A percentile compares a stretch with the other conserved stretches of the same genome.
phyloP scores from a whole-genome alignment of 139 green algal species.

The Astrephomene gubernaculifera region DNA sequence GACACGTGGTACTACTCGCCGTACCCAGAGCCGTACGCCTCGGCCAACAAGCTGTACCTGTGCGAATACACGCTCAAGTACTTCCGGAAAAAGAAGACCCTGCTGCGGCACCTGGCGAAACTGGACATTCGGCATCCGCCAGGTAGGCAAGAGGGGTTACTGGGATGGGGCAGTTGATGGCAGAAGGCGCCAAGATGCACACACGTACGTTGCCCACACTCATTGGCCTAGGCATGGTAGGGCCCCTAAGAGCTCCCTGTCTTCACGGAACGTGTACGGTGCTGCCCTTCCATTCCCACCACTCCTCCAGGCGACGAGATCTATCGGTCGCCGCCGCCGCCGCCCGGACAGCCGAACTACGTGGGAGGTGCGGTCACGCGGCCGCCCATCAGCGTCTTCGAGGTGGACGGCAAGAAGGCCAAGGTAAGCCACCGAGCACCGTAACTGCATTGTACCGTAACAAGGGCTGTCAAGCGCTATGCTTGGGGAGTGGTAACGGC shows the following conservation, averaged over 20 bases:
- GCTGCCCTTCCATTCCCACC: too few species aligned
- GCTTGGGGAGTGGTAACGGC: too few species aligned
- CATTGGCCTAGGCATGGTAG: too few species aligned
- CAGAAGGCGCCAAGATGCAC: too few species aligned
- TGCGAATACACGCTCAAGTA: slow-evolving; percentile 96
- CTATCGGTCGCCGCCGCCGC: slow-evolving; percentile 80
- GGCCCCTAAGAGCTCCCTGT: too few species aligned
- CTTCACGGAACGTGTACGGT: too few species aligned
- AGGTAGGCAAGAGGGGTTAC: too few species aligned
- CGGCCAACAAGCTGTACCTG: slow-evolving; percentile 90
- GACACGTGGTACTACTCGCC: slow-evolving; percentile 99
- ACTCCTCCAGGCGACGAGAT: slow-evolving; percentile 83
- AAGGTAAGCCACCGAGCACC: too few species aligned
- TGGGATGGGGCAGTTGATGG: too few species aligned
- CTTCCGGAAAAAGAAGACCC: slow-evolving; percentile 85
- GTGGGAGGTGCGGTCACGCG: slow-evolving; percentile 69
- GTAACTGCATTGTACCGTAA: too few species aligned
- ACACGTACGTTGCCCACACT: too few species aligned
- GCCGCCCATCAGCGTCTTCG: slow-evolving; percentile 88
- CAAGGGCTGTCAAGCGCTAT: too few species aligned
- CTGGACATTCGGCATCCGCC: slow-evolving; percentile 89
- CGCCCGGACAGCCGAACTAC: slow-evolving; percentile 60
- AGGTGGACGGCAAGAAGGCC: slow-evolving; percentile 88
- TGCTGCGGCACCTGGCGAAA: slow-evolving; percentile 95
- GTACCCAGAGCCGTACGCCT: slow-evolving; percentile 95